These are phyloP conservation scores for Hygrophila difformis DNA, from an alignment of 257 asterid genomes.

Conservation along the genomic window DNA sequence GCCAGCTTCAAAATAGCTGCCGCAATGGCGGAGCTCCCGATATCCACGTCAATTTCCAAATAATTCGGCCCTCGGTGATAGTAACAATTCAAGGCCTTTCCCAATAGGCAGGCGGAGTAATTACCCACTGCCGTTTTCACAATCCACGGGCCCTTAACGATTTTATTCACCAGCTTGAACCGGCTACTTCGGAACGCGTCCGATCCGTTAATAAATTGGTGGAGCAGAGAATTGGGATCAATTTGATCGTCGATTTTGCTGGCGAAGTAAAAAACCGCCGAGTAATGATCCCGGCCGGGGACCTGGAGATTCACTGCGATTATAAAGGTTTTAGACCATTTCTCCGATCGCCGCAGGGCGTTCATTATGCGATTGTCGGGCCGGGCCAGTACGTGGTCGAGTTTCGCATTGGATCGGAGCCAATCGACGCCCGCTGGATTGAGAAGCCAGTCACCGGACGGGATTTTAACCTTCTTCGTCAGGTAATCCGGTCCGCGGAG, in stretches of 20 bases:
- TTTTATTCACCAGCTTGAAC: conserved; percentile 3
- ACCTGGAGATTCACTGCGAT: conserved; percentile 8
- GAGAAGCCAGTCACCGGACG: conserved; percentile 3
- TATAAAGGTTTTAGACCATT: background rate
- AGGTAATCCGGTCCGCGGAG: conserved; percentile 10
- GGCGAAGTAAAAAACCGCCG: conserved; percentile 7
- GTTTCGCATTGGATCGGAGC: conserved; percentile 1
- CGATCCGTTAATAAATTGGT: background rate
- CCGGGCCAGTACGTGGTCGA: background rate
- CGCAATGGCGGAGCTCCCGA: conserved; percentile 88
- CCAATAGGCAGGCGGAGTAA: conserved; percentile 77
- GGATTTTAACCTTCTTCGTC: background rate
- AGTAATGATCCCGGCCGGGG: conserved; percentile 5
- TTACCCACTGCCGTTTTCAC: conserved; percentile 86
- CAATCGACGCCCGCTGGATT: conserved; percentile 10
- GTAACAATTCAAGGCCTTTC: conserved; percentile 71
- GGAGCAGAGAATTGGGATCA: background rate
- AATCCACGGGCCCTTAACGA: conserved; percentile 13
- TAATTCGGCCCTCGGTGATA: conserved; percentile 65
- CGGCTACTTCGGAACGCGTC: conserved; percentile 6
- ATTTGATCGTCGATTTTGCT: conserved; percentile 9
- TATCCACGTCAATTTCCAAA: conserved; percentile 83
- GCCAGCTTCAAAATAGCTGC: conserved; percentile 77
- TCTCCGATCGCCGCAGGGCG: conserved; percentile 21
- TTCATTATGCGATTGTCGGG: conserved; percentile 1